Conservation (phyloP, 805 yeast species). For the Kazachstania kunashirensis region DNA sequence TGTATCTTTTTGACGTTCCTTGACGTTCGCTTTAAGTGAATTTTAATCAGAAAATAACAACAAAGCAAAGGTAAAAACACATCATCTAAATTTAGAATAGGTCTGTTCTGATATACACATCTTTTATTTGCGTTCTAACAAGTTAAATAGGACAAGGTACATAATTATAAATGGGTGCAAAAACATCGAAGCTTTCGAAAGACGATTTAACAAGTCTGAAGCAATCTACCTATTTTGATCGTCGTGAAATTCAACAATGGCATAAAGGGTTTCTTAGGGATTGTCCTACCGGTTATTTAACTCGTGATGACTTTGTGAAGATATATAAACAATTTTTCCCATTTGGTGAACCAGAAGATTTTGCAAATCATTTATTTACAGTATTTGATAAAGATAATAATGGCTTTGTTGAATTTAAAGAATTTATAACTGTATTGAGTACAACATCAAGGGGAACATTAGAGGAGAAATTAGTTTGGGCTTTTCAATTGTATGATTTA, state of each 20-base stretch:
- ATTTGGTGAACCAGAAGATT: constrained; percentile 92
- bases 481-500: constrained; percentile 78
- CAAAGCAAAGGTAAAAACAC: no score
- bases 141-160: no score
- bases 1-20: no score
- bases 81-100: no score
- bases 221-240: constrained; percentile 82
- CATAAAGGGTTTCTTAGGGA: constrained; percentile 91
- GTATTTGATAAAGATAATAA: constrained; percentile 77
- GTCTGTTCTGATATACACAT: no score
- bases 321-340: constrained; percentile 96
- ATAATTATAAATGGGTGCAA: constrained; percentile 97
- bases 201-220: constrained; percentile 80
- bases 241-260: constrained; percentile 96
- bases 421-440: constrained; percentile 80
- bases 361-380: constrained; percentile 77
- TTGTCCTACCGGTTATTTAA: constrained; percentile 83
- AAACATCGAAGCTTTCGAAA: constrained; percentile 83
- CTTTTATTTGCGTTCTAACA: no score
- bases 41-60: no score
- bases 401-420: constrained; percentile 83
- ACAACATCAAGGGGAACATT: constrained; percentile 77
- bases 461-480: constrained; percentile 83
- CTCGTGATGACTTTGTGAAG: constrained; percentile 79
- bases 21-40: no score